Conservation (phyloP, 192 early-diverging fungal species). For the Coemansia sp. region DNA sequence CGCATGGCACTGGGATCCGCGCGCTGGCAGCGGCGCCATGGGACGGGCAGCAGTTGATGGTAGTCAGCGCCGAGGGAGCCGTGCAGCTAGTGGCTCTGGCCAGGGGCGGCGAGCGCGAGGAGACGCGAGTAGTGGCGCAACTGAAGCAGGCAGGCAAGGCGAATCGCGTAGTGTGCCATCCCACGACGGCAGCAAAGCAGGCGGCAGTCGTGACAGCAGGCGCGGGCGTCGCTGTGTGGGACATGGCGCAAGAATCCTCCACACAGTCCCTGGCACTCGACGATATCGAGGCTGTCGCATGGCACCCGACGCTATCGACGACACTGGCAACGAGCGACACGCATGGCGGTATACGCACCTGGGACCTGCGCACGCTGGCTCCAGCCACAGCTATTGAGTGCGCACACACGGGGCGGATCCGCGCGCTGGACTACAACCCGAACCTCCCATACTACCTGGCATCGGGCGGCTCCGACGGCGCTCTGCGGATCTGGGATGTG, state of each 20-base stretch:
- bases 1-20: conserved; percentile 21
- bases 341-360: conserved; percentile 54
- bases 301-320: conserved; percentile 17
- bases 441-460: conserved; percentile 82
- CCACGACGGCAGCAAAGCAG: neutral
- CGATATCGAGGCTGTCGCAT: conserved; percentile 28
- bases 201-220: conserved; percentile 15
- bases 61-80: conserved; percentile 4
- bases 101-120: neutral
- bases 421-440: conserved; percentile 80
- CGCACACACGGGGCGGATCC: conserved; percentile 74
- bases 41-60: conserved; percentile 19
- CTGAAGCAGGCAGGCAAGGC: neutral
- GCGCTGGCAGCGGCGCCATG: conserved; percentile 22
- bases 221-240: conserved; percentile 14
- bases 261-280: conserved; percentile 12
- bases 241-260: conserved; percentile 3
- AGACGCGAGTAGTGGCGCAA: neutral
- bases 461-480: conserved; percentile 84
- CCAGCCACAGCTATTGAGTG: conserved; percentile 28
- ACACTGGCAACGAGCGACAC: conserved; percentile 57
- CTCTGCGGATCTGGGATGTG: conserved; percentile 85
- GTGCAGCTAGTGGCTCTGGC: conserved; percentile 21
- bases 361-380: conserved; percentile 65
- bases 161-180: conserved; percentile 15